Conservation (phyloP, 805 yeast genomes). For the Suhomyces emberorum region DNA sequence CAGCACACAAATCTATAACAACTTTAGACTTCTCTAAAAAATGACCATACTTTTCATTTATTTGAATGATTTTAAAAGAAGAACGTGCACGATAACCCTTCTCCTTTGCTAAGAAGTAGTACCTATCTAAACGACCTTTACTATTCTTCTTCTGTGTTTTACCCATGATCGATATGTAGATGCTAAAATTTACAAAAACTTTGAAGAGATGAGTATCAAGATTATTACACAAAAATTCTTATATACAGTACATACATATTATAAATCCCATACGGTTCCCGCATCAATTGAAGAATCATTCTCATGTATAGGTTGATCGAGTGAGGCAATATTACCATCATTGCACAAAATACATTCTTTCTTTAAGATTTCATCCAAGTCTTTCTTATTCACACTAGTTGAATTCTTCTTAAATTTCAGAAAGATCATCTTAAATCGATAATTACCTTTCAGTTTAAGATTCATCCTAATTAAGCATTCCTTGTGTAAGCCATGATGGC, state of each 20-base stretch:
- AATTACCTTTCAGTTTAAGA: conserved; percentile 58
- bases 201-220: conserved; percentile 1
- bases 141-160: conserved; percentile 91
- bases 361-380: conserved; percentile 57
- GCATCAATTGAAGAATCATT: not conserved
- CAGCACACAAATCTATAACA: conserved; percentile 97
- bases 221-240: not conserved
- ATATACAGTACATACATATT: no score
- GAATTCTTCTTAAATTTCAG: conserved; percentile 49
- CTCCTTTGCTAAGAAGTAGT: conserved; percentile 94
- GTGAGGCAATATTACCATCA: conserved; percentile 37
- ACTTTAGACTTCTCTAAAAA: conserved; percentile 92
- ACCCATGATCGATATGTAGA: conserved; percentile 53
- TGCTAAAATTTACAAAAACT: conserved; percentile 1
- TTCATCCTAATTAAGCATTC: conserved; percentile 75
- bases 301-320: not conserved
- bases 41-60: conserved; percentile 95
- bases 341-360: conserved; percentile 75
- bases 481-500: conserved; percentile 85
- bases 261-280: no score
- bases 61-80: conserved; percentile 90
- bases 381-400: conserved; percentile 37
- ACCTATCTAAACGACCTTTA: conserved; percentile 98
- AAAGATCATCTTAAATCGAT: conserved; percentile 59
- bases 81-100: conserved; percentile 99